phyloP scores from a whole-genome alignment of 306 rosid species.

The Hippophae rhamnoides region DNA sequence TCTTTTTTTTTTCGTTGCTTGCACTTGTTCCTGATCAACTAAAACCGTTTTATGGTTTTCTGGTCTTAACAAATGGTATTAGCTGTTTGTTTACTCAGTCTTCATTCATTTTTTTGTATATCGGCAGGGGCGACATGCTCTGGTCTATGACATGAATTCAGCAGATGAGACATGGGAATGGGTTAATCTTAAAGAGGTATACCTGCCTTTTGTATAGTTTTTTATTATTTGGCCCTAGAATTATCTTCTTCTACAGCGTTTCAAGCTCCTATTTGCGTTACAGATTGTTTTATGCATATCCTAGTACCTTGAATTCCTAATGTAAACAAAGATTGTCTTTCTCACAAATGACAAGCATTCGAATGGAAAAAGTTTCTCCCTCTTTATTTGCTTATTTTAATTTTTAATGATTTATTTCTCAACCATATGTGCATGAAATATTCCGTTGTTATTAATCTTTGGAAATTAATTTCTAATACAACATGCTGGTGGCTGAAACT shows the following conservation, averaged over 20 bases:
- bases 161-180: constrained; percentile 53
- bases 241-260: neutral
- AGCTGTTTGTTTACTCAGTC: neutral
- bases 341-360: too few species aligned
- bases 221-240: neutral
- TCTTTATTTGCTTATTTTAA: too few species aligned
- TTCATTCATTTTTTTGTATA: neutral
- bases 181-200: constrained; percentile 52
- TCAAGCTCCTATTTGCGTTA: neutral
- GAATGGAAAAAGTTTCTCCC: too few species aligned
- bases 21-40: neutral
- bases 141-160: constrained; percentile 48
- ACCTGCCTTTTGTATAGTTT: neutral
- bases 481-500: too few species aligned
- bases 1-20: neutral
- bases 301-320: too few species aligned
- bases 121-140: constrained; percentile 42
- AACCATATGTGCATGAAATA: neutral
- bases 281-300: too few species aligned
- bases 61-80: too few species aligned
- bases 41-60: too few species aligned
- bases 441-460: neutral
- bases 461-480: too few species aligned
- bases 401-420: too few species aligned
- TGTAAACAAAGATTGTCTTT: too few species aligned